Evolutionary conservation across 805 yeast species (phyloP), one percentile per base, ranked within the genome.

Genomic region (Zygosaccharomyces gambellarensis): DNA sequence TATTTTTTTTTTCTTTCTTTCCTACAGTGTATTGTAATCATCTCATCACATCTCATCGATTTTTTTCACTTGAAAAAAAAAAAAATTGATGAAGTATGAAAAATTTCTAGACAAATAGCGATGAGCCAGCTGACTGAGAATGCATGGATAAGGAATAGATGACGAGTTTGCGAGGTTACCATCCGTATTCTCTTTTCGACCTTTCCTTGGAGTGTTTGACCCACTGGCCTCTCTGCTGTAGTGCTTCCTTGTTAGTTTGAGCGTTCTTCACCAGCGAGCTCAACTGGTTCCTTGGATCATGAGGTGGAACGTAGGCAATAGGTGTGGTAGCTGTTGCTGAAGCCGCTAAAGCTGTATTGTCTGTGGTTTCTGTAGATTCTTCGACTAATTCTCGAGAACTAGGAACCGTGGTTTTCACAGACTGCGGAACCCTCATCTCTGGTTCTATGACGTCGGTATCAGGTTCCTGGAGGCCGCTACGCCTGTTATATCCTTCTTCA

Each of bases 211-310:
- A 39, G 54, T 49, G 39, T 51, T 46, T 42, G 27, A 56, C 48
- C 14, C 51, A 45, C 6, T 55, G 47, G 43, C 58, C 58, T 12
- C 63, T 48, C 21, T 29, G 29, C 11, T 38, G 30, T 8, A 59
- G 42, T 9, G 58, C 58, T 11, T 52, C 52, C 45, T 54, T 52
- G 44, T 53, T 51, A 29, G 53, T 36, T 28, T 47, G 39, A 31
- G 63, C 63, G 42, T 59, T 58, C 31, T 49, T 54, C 3, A 59
- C 49, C 30, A 59, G 39, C 6, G 62, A 58, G 28, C 51, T 48
- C 38, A 59, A 47, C 40, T 59, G 62, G 36, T 58, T 58, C 47
- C 50, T 56, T 7, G 51, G 46, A 43, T 58, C 59, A 39, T 48
- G 47, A 4, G 58, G 48, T 30, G 25, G 48, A 31, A 17, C 38